Conservation (phyloP, 495 filamentous ascomycete species). For the Letharia columbiana region DNA sequence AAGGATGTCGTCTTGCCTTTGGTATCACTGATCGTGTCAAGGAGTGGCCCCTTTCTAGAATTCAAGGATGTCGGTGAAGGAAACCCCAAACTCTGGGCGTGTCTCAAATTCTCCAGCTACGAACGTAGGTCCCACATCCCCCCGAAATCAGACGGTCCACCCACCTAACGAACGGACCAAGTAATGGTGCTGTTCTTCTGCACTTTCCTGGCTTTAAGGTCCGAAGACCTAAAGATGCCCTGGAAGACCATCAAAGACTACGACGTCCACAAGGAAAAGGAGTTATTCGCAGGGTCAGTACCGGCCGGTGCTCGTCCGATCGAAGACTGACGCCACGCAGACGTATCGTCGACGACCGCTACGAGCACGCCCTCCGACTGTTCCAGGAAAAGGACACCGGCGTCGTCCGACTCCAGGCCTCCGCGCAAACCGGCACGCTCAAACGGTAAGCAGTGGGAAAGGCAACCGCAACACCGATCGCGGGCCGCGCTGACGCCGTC, state of each 20-base stretch:
- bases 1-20: constrained; percentile 44
- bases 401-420: constrained; percentile 47
- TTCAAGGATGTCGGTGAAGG: constrained; percentile 40
- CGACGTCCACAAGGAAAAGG: constrained; percentile 52
- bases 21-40: constrained; percentile 45
- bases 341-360: constrained; percentile 62
- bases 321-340: constrained; percentile 32
- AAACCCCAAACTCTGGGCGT: constrained; percentile 22
- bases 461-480: neutral
- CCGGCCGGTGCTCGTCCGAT: neutral
- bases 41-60: constrained; percentile 45
- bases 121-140: constrained; percentile 7
- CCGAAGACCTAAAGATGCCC: constrained; percentile 50
- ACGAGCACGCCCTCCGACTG: constrained; percentile 61
- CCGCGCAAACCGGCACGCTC: constrained; percentile 11
- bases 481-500: neutral
- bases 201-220: constrained; percentile 65
- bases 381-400: constrained; percentile 57
- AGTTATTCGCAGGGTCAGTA: constrained; percentile 60
- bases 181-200: constrained; percentile 73
- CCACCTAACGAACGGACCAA: constrained; percentile 19
- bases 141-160: constrained; percentile 11
- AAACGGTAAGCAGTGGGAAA: neutral
- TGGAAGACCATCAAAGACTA: constrained; percentile 47
- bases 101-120: constrained; percentile 18